Evolutionary conservation across 768 basidiomycete genomes (phyloP), one percentile per base, ranked within the genome.

Genomic region (Trametes cubensis): DNA sequence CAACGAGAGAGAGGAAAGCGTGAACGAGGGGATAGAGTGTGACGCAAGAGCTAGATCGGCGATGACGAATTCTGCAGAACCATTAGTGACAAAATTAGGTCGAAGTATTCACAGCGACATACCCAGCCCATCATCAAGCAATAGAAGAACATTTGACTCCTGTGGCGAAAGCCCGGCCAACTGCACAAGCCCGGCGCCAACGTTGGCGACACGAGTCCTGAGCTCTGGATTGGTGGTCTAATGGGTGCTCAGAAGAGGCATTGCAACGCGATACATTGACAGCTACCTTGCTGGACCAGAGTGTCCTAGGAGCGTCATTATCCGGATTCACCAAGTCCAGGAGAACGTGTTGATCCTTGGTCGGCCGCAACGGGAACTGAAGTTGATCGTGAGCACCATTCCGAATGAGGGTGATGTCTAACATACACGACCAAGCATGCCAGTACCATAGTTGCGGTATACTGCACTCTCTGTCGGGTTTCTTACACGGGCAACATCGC

Each of bases 361-460:
- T 78, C 1, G 92, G 92, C 65, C 84, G 79, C 52, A 85, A 65
- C 20, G 91, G 88, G 68, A 94, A 89, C 92, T 94, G 14, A 11
- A 20, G 23, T 6, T n/a, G 23, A 62, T 34, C 6, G 11, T 44
- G 44, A 40, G 28, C 7, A 7, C 46, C 67, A 47, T 65, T n/a
- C 44, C 47, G 38, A 2, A 50, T 53, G 20, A 3, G 14, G 44
- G 52, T 18, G 38, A 39, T 13, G 66, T 59, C 39, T 28, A 13
- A 78, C 84, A 73, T 75, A 87, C 94, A 78, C 88, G 85, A 68
- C 85, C 94, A 85, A 86, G 83, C 60, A 91, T 78, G 15, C 92
- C 92, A 25, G 90, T 93, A 15, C 89, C 85, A 79, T 95, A 97
- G 77, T 92, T 94, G 69, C 95, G 84, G 74, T 95, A 96, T 17